phyloP scores from a whole-genome alignment of 768 basidiomycete species.

The Russula virescens region DNA sequence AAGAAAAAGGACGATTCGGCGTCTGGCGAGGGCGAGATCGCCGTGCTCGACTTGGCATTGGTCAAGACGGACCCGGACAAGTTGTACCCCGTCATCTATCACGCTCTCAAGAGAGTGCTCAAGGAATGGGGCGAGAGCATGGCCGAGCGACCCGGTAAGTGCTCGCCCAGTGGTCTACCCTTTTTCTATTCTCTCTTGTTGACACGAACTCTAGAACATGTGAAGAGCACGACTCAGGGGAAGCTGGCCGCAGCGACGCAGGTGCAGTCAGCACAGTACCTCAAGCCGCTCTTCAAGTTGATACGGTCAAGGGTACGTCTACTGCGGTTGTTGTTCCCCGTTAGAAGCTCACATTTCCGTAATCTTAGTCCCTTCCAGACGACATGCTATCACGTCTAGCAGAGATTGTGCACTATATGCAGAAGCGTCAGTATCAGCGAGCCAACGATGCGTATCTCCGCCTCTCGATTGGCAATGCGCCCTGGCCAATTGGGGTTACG shows the following conservation, averaged over 20 bases:
- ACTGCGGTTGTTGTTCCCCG: background rate
- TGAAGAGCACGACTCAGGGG: constrained; percentile 87
- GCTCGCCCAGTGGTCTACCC: background rate
- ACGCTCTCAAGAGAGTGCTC: constrained; percentile 84
- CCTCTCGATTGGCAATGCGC: constrained; percentile 95
- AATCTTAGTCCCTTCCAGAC: constrained; percentile 57
- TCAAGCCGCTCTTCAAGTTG: constrained; percentile 93
- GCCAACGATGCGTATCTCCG: constrained; percentile 98
- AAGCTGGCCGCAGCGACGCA: constrained; percentile 94
- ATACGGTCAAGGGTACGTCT: constrained; percentile 76
- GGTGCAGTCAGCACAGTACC: constrained; percentile 90
- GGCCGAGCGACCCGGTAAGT: constrained; percentile 84
- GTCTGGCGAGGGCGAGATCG: constrained; percentile 38
- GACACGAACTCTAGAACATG: constrained; percentile 47
- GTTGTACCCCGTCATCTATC: constrained; percentile 94
- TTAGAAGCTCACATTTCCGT: background rate
- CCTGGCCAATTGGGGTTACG: constrained; percentile 99
- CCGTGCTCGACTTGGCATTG: constrained; percentile 65
- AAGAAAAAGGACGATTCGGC: constrained; percentile 53
- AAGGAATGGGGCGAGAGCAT: constrained; percentile 97
- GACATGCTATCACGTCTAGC: constrained; percentile 84
- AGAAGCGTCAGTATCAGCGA: constrained; percentile 88
- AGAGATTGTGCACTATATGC: constrained; percentile 96
- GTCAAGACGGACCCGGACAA: constrained; percentile 91
- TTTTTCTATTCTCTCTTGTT: background rate